phyloP scores from a whole-genome alignment of 2,329 filamentous ascomycete genomes.

The Fusarium domesticum region DNA sequence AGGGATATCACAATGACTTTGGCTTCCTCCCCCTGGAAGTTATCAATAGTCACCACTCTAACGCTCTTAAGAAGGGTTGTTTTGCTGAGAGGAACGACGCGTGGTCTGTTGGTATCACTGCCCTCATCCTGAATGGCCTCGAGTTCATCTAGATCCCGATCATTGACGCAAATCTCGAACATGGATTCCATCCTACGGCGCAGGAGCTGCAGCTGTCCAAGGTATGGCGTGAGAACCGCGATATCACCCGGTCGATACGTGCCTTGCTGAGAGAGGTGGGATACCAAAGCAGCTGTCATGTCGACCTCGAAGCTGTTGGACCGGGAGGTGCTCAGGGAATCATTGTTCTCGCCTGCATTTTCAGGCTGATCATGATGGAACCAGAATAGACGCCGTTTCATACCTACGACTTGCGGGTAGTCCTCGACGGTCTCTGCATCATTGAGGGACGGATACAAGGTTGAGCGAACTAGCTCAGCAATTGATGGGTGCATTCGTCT shows the following conservation, averaged over 20 bases:
- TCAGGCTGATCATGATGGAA: conserved; percentile 55
- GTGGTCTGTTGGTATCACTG: conserved; percentile 28
- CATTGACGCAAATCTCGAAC: conserved; percentile 57
- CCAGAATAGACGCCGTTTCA: conserved; percentile 58
- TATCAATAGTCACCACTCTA: conserved; percentile 65
- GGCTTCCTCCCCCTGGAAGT: conserved; percentile 75
- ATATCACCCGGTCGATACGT: conserved; percentile 59
- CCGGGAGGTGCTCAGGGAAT: conserved; percentile 43
- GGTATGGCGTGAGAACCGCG: conserved; percentile 66
- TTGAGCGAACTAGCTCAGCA: conserved; percentile 52
- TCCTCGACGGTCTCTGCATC: conserved; percentile 43
- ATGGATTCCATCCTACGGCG: conserved; percentile 47
- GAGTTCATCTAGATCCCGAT: conserved; percentile 59
- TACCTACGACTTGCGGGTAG: conserved; percentile 50
- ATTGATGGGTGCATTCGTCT: conserved; percentile 65
- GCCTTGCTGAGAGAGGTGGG: conserved; percentile 64
- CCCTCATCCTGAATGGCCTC: conserved; percentile 35
- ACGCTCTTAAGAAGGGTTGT: conserved; percentile 46
- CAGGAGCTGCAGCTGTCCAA: conserved; percentile 54
- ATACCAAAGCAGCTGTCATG: conserved; percentile 61
- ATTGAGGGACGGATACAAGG: conserved; percentile 54
- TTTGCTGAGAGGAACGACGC: conserved; percentile 13
- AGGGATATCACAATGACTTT: conserved; percentile 68
- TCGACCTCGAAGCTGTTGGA: conserved; percentile 60
- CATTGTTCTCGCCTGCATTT: conserved; percentile 28